A percentile compares a stretch with the other conserved stretches of the same genome.
phyloP scores from a whole-genome alignment of 225 moss, liverwort and hornwort genomes.

The Thuidium tamariscinum region DNA sequence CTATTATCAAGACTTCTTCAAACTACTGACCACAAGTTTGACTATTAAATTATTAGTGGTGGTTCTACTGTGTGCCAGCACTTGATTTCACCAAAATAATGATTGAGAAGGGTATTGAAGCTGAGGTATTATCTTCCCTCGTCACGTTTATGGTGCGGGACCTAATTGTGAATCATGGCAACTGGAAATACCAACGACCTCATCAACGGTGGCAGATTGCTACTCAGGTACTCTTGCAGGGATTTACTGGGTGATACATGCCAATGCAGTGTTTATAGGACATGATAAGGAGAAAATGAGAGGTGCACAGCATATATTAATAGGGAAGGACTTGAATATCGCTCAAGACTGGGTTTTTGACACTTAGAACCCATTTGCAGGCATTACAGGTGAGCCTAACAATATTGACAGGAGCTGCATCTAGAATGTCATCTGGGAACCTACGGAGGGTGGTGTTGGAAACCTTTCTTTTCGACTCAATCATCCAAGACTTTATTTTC shows the following conservation, averaged over 20 bases:
- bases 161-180: constrained; percentile 86
- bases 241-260: neutral
- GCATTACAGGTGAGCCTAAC: constrained; percentile 52
- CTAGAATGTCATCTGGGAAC: constrained; percentile 26
- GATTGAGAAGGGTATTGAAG: constrained; percentile 65
- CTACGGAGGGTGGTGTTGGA: constrained; percentile 50
- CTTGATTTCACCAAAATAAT: constrained; percentile 66
- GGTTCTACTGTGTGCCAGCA: constrained; percentile 31
- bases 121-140: constrained; percentile 54
- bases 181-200: constrained; percentile 89
- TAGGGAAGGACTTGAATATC: neutral
- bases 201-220: constrained; percentile 94
- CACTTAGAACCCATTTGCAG: constrained; percentile 20
- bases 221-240: constrained; percentile 47
- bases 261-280: neutral
- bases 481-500: constrained; percentile 81
- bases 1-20: neutral
- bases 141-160: constrained; percentile 68
- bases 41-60: neutral
- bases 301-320: neutral
- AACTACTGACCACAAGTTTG: neutral
- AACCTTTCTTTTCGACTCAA: constrained; percentile 69
- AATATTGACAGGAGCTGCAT: constrained; percentile 37
- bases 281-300: neutral
- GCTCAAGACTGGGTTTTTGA: neutral